Percentiles rank a stretch among this genome's conserved stretches.
Conservation (phyloP, 1,139 yeast species). For the Taphrina confusa region DNA sequence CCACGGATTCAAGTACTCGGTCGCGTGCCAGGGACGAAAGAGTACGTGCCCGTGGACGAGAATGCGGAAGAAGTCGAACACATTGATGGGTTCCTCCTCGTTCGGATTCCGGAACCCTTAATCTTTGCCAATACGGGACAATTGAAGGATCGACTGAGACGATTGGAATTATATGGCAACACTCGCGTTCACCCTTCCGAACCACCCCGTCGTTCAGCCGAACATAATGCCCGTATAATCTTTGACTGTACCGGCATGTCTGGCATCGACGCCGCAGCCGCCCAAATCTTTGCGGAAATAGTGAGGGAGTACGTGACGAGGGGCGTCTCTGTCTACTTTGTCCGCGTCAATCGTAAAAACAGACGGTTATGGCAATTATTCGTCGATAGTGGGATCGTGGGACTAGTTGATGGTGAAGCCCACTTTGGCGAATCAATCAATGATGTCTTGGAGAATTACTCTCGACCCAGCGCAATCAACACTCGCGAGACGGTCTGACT, state of each 20-base stretch:
- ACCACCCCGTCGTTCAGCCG: conserved; percentile 33
- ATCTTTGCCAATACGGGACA: conserved; percentile 91
- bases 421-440: conserved; percentile 24
- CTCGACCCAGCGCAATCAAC: neutral
- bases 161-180: conserved; percentile 85
- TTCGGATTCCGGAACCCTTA: conserved; percentile 87
- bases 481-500: conserved; percentile 4
- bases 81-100: conserved; percentile 79
- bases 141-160: conserved; percentile 66
- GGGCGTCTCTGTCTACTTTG: conserved; percentile 29
- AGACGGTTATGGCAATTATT: conserved; percentile 11
- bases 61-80: conserved; percentile 57
- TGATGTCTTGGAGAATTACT: conserved; percentile 17
- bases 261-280: conserved; percentile 31
- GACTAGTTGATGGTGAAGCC: conserved; percentile 18
- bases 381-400: conserved; percentile 20
- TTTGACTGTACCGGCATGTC: conserved; percentile 34
- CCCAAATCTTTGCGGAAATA: conserved; percentile 28
- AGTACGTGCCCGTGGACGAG: conserved; percentile 45
- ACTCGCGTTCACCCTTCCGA: conserved; percentile 69
- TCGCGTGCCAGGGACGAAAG: conserved; percentile 72
- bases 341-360: conserved; percentile 16
- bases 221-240: conserved; percentile 28
- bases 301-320: conserved; percentile 26
- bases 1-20: conserved; percentile 90